Conservation (phyloP, 768 basidiomycete genomes). For the Leccinum disarticulatum region DNA sequence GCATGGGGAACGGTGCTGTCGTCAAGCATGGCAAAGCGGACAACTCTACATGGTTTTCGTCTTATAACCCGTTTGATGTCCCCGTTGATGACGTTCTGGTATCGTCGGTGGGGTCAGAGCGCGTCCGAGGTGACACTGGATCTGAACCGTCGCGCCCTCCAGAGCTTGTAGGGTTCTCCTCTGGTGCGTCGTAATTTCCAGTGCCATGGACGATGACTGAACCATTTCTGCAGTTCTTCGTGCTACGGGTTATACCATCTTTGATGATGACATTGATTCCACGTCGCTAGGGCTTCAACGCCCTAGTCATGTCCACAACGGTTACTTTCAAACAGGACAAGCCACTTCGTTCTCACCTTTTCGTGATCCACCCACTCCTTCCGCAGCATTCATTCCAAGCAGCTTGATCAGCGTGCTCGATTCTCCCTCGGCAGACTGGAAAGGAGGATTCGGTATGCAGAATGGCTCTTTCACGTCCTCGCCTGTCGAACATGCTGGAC, state of each 20-base stretch:
- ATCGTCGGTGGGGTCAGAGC: conserved; percentile 17
- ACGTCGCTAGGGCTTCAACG: conserved; percentile 9
- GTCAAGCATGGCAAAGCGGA: conserved; percentile 18
- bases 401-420: conserved; percentile 47
- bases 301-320: conserved; percentile 13
- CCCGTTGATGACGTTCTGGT: conserved; percentile 19
- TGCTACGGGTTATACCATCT: conserved; percentile 40
- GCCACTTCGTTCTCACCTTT: conserved; percentile 54
- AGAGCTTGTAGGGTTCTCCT: conserved; percentile 31
- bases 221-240: conserved; percentile 21
- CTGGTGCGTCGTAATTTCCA: conserved; percentile 30
- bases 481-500: conserved; percentile 40
- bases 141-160: conserved; percentile 25
- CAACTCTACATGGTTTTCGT: conserved; percentile 22
- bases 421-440: conserved; percentile 60
- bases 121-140: conserved; percentile 6
- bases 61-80: conserved; percentile 34
- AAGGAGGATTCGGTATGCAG: conserved; percentile 22
- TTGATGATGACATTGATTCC: conserved; percentile 39
- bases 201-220: conserved; percentile 11
- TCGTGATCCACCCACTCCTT: conserved; percentile 39
- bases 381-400: conserved; percentile 54
- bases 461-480: conserved; percentile 37
- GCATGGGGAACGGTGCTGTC: conserved; percentile 5
- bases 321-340: conserved; percentile 18